Conservation (phyloP, 179 eudicot species). For the Vitellaria paradoxa region DNA sequence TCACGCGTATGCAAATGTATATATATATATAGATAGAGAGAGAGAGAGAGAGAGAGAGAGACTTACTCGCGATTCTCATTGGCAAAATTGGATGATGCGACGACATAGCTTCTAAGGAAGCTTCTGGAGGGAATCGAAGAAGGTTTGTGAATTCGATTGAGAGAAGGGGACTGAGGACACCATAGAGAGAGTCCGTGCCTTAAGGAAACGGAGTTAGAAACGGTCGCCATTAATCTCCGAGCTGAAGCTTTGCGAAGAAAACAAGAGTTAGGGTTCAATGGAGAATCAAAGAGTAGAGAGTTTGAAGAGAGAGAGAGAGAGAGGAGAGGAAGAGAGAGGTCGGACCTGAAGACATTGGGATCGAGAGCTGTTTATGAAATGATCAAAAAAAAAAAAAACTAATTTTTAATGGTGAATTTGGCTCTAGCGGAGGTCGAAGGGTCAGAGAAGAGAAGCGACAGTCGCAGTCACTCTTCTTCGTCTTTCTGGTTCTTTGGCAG, state of each 20-base stretch:
- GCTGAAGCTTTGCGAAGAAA: constrained; percentile 24
- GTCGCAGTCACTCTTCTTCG: neutral
- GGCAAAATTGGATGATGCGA: constrained; percentile 54
- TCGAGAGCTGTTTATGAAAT: neutral
- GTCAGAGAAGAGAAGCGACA: neutral
- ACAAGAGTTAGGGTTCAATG: constrained; percentile 5
- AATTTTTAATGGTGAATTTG: neutral
- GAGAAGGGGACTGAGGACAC: constrained; percentile 44
- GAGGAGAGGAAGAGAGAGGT: constrained; percentile 2
- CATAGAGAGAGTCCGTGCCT: constrained; percentile 57
- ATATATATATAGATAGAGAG: no score
- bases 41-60: neutral
- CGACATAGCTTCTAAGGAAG: constrained; percentile 46
- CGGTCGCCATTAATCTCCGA: constrained; percentile 58
- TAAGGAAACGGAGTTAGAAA: constrained; percentile 46
- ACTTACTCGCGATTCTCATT: constrained; percentile 86
- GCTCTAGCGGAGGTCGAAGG: constrained; percentile 5
- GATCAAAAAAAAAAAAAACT: neutral
- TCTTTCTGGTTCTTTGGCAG: neutral
- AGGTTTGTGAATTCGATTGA: constrained; percentile 25
- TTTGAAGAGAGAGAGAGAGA: neutral
- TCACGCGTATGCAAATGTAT: neutral
- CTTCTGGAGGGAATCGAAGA: constrained; percentile 37
- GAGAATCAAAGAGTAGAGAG: neutral
- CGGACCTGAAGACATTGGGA: constrained; percentile 52